These are phyloP conservation scores for Comarum palustre DNA, from an alignment of 306 rosid genomes.

Conservation along the genomic window DNA sequence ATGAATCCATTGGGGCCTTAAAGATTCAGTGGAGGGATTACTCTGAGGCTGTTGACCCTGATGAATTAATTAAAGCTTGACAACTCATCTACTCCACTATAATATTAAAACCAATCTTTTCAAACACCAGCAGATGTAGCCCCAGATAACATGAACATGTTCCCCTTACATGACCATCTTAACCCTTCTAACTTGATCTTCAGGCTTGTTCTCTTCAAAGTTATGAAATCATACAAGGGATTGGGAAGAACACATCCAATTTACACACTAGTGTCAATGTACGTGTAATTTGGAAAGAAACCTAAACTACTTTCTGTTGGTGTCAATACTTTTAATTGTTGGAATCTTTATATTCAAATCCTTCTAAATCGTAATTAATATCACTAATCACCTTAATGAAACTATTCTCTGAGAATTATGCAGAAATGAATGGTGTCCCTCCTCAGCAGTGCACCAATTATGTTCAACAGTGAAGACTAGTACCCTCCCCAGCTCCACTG, in stretches of 20 bases:
- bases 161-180: constrained; percentile 23
- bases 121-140: constrained; percentile 30
- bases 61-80: constrained; percentile 23
- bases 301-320: constrained; percentile 39
- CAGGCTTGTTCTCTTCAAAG: background rate
- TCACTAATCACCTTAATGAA: constrained; percentile 30
- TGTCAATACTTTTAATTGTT: constrained; percentile 38
- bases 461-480: constrained; percentile 26
- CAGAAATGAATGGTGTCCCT: constrained; percentile 48
- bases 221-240: constrained; percentile 20
- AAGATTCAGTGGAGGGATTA: constrained; percentile 46
- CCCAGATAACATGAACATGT: constrained; percentile 11
- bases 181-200: constrained; percentile 8
- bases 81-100: constrained; percentile 35
- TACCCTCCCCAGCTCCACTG: constrained; percentile 50
- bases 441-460: constrained; percentile 45
- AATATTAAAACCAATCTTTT: constrained; percentile 22
- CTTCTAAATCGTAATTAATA: constrained; percentile 25
- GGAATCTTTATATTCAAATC: constrained; percentile 35
- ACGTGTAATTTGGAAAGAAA: constrained; percentile 17
- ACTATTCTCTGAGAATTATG: constrained; percentile 3
- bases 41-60: constrained; percentile 43
- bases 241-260: no score
- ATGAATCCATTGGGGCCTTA: constrained; percentile 29
- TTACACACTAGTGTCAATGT: constrained; percentile 24